These are phyloP conservation scores for Marasmius fiardii DNA, from an alignment of 1,284 basidiomycete genomes.

Conservation along the genomic window DNA sequence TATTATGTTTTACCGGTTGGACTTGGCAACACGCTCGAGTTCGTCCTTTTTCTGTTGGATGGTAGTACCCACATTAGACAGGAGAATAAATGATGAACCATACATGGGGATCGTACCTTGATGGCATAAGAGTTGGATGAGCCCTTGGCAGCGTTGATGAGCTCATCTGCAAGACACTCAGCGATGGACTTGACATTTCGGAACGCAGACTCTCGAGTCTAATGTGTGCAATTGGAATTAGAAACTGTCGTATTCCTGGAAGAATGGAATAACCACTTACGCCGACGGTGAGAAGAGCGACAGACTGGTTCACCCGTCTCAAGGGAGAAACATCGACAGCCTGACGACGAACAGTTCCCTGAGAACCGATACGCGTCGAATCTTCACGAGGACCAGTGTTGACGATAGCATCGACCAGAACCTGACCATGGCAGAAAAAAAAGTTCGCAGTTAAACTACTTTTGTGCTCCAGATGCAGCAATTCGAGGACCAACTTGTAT, in stretches of 20 bases:
- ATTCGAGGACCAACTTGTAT: constrained; percentile 73
- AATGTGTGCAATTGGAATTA: constrained; percentile 14
- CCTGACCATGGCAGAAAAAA: constrained; percentile 34
- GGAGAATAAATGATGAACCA: constrained; percentile 7
- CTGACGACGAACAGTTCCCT: constrained; percentile 99
- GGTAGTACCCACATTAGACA: constrained; percentile 8
- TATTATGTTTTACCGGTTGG: constrained; percentile 81
- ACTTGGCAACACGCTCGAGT: constrained; percentile 99
- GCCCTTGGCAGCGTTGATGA: constrained; percentile 99
- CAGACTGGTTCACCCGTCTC: constrained; percentile 96
- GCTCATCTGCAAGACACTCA: constrained; percentile 98
- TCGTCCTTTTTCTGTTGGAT: constrained; percentile 82
- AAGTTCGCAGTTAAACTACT: not conserved
- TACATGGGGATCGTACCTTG: constrained; percentile 71
- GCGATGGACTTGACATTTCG: constrained; percentile 99
- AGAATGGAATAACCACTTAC: constrained; percentile 55
- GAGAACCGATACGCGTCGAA: constrained; percentile 99
- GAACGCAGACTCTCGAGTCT: constrained; percentile 99
- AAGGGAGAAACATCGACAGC: constrained; percentile 99
- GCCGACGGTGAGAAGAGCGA: constrained; percentile 93
- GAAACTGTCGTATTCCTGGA: not conserved
- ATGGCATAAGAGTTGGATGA: constrained; percentile 99
- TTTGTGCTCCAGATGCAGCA: not conserved
- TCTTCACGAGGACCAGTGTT: constrained; percentile 99
- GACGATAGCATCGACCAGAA: constrained; percentile 97